Conservation (phyloP, 345 rosid species). For the Lumnitzera racemosa region DNA sequence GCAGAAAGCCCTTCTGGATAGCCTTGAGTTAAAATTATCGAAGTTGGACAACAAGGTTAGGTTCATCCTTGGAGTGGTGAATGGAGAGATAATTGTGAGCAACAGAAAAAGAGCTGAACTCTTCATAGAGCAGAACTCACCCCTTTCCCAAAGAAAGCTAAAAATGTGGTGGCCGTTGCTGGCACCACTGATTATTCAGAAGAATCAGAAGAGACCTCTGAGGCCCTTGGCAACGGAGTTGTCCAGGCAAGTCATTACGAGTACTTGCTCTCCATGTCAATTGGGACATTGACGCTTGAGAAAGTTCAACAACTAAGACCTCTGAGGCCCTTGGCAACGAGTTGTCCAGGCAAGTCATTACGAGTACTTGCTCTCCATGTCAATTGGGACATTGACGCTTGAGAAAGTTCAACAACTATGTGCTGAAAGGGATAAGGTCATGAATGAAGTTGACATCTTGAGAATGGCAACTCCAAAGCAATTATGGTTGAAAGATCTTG, state of each 20-base stretch:
- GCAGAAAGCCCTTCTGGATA: too few relatives aligned
- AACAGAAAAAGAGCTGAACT: slow-evolving; percentile 83
- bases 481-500: slow-evolving; percentile 74
- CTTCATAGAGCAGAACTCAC: slow-evolving; percentile 66
- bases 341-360: slow-evolving; percentile 13
- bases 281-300: slow-evolving; percentile 68
- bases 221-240: slow-evolving; percentile 19
- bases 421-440: slow-evolving; percentile 51
- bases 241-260: slow-evolving; percentile 18
- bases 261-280: slow-evolving; percentile 73
- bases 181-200: slow-evolving; percentile 50
- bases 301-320: slow-evolving; percentile 54
- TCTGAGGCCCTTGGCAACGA: slow-evolving; percentile 16
- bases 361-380: slow-evolving; percentile 71
- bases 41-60: slow-evolving; percentile 80
- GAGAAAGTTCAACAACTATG: slow-evolving; percentile 71
- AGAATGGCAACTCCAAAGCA: slow-evolving; percentile 46
- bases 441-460: slow-evolving; percentile 43
- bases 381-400: slow-evolving; percentile 64
- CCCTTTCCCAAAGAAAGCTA: slow-evolving; percentile 67
- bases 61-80: slow-evolving; percentile 84
- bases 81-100: slow-evolving; percentile 74
- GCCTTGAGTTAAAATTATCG: too few relatives aligned
- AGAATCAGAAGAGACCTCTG: slow-evolving; percentile 48
- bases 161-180: slow-evolving; percentile 51